These are phyloP conservation scores for Blastobotrys petasosporus DNA, from an alignment of 1,139 yeast genomes.

Conservation along the genomic window DNA sequence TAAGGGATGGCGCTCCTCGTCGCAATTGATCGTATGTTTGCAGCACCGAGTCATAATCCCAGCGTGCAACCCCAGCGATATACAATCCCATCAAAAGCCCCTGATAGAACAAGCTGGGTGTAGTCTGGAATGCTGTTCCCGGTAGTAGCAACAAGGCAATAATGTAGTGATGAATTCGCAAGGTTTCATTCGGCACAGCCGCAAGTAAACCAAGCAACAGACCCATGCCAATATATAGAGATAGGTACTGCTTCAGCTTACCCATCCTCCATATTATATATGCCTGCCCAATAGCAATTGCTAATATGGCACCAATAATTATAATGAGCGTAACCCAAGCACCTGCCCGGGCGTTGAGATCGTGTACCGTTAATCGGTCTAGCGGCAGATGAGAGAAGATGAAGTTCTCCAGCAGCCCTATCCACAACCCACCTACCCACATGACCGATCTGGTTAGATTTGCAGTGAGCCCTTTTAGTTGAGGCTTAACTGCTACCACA, in stretches of 20 bases:
- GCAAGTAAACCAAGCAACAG: constrained; percentile 44
- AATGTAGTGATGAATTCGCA: constrained; percentile 86
- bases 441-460: constrained; percentile 48
- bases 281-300: constrained; percentile 65
- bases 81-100: constrained; percentile 78
- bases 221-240: constrained; percentile 48
- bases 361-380: constrained; percentile 69
- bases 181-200: constrained; percentile 59
- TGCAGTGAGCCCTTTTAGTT: constrained; percentile 28
- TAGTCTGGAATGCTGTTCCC: constrained; percentile 60
- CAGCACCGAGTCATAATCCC: constrained; percentile 90
- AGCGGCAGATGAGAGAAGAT: constrained; percentile 86
- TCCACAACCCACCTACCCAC: constrained; percentile 82
- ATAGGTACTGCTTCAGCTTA: constrained; percentile 51
- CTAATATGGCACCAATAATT: constrained; percentile 42
- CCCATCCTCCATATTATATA: constrained; percentile 78
- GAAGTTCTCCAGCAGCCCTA: constrained; percentile 77
- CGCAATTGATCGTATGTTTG: constrained; percentile 66
- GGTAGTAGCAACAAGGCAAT: constrained; percentile 73
- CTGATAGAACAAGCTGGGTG: constrained; percentile 70
- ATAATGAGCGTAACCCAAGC: constrained; percentile 59
- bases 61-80: constrained; percentile 78
- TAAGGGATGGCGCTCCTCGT: constrained; percentile 62
- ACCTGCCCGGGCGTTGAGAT: constrained; percentile 69
- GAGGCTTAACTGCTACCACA: constrained; percentile 44